Evolutionary conservation across 192 early-diverging fungal species (phyloP).

Genomic region (Coemansia sp.): DNA sequence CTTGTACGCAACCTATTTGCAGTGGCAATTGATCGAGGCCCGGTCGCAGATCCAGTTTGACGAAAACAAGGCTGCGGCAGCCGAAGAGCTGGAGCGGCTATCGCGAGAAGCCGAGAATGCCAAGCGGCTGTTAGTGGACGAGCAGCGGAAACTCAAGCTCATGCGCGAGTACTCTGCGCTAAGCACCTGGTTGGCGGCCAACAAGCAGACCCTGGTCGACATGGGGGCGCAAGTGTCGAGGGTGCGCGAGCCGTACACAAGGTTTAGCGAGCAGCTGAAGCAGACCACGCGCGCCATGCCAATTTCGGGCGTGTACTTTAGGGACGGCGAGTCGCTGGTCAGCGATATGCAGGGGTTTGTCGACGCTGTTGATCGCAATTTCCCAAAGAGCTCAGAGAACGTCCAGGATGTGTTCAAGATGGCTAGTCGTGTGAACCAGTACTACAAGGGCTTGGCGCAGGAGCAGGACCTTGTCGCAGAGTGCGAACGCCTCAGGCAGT

Average conservation of each 20-base stretch:
- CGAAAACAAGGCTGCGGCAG: constrained; percentile 24
- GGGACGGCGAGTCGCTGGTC: constrained; percentile 20
- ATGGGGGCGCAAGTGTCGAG: constrained; percentile 17
- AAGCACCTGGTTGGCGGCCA: constrained; percentile 22
- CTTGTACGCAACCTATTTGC: constrained; percentile 18
- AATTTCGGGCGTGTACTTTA: constrained; percentile 26
- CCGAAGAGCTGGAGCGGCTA: constrained; percentile 19
- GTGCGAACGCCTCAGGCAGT: constrained; percentile 26
- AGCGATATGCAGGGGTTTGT: constrained; percentile 25
- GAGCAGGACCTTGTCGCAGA: constrained; percentile 39
- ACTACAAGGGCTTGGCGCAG: constrained; percentile 14
- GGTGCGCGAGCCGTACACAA: constrained; percentile 19
- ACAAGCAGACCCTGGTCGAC: constrained; percentile 9
- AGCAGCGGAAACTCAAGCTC: constrained; percentile 41
- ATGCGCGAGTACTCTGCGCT: constrained; percentile 37
- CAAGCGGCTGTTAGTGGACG: constrained; percentile 6
- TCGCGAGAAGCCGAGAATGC: constrained; percentile 17
- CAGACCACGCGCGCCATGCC: constrained; percentile 45
- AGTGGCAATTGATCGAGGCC: constrained; percentile 43
- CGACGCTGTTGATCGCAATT: constrained; percentile 15
- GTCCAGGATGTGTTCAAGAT: constrained; percentile 10
- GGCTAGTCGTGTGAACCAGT: constrained; percentile 13
- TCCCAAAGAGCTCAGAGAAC: neutral
- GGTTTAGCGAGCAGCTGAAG: constrained; percentile 14
- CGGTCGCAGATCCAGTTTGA: constrained; percentile 37